Evolutionary conservation across 768 basidiomycete species (phyloP).

Genomic region (Hortiboletus campestris): DNA sequence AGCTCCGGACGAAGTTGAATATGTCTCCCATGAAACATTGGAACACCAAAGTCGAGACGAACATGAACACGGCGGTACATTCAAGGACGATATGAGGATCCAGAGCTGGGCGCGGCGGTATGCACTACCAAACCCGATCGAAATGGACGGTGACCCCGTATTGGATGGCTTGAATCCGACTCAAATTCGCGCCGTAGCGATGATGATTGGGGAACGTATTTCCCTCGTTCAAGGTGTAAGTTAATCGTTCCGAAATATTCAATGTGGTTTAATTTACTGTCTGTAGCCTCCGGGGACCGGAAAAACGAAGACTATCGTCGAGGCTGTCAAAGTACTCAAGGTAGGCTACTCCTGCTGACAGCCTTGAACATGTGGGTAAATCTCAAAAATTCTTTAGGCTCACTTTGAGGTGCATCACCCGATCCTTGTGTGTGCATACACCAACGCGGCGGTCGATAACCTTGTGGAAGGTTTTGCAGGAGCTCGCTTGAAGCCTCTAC

Average conservation of each 20-base stretch:
- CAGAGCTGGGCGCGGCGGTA: conserved; percentile 81
- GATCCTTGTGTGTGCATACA: conserved; percentile 89
- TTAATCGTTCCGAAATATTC: background rate
- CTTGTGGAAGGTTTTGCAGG: conserved; percentile 71
- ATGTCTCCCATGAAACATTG: conserved; percentile 37
- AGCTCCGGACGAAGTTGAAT: conserved; percentile 38
- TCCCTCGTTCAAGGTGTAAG: conserved; percentile 87
- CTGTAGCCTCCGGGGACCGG: conserved; percentile 85
- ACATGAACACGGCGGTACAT: conserved; percentile 42
- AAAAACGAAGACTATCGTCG: conserved; percentile 91
- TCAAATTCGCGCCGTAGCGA: conserved; percentile 80
- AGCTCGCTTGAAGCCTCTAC: conserved; percentile 67
- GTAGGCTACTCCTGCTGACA: conserved; percentile 28
- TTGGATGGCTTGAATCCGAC: conserved; percentile 63
- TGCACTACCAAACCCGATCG: conserved; percentile 53
- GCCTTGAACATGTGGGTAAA: background rate
- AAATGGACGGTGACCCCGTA: conserved; percentile 75
- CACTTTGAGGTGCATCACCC: conserved; percentile 84
- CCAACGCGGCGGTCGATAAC: conserved; percentile 91
- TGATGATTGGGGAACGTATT: conserved; percentile 78
- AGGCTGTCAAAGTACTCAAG: conserved; percentile 79
- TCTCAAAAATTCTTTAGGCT: conserved; percentile 36
- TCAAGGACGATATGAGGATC: conserved; percentile 72
- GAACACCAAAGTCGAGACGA: conserved; percentile 35
- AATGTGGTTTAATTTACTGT: background rate